Percentiles rank a stretch among this genome's conserved stretches.
phyloP scores from a whole-genome alignment of 176 grass and related monocot genomes.

The Oryza glumipatula region DNA sequence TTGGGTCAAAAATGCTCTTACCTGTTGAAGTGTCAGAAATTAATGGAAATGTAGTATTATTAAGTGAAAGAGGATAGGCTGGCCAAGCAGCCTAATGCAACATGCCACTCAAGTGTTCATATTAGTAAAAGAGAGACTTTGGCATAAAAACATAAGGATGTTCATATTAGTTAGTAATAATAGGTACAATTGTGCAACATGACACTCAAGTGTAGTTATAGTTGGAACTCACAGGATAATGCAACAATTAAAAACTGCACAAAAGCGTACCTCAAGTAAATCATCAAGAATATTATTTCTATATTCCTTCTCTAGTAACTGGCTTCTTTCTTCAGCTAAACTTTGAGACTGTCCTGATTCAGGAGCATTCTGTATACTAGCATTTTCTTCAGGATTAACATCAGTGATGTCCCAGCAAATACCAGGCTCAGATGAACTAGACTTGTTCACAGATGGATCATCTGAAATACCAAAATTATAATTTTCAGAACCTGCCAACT shows the following conservation, averaged over 20 bases:
- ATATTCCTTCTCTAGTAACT: conserved; percentile 82
- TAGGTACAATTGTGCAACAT: conserved; percentile 6
- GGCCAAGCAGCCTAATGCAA: not conserved
- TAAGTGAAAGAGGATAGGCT: not conserved
- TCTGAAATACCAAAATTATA: conserved; percentile 43
- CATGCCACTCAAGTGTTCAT: no score
- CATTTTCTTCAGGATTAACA: conserved; percentile 54
- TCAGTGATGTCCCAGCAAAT: conserved; percentile 82
- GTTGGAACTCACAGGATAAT: not conserved
- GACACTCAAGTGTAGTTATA: not conserved
- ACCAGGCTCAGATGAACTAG: conserved; percentile 49
- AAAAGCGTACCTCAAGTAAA: conserved; percentile 76
- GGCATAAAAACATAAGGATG: conserved; percentile 5
- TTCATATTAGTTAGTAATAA: not conserved
- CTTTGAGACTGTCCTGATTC: conserved; percentile 43
- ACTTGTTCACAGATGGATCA: conserved; percentile 39
- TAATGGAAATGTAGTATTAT: conserved; percentile 15
- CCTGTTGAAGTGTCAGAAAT: conserved; percentile 48
- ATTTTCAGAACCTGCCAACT: conserved; percentile 63
- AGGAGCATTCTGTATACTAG: conserved; percentile 41
- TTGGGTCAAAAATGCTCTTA: conserved; percentile 87
- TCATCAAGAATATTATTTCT: conserved; percentile 93
- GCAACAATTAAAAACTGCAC: not conserved
- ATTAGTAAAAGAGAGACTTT: not conserved
- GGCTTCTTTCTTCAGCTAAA: conserved; percentile 71